Evolutionary conservation across 345 rosid species (phyloP).

Genomic region (Salix viminalis): DNA sequence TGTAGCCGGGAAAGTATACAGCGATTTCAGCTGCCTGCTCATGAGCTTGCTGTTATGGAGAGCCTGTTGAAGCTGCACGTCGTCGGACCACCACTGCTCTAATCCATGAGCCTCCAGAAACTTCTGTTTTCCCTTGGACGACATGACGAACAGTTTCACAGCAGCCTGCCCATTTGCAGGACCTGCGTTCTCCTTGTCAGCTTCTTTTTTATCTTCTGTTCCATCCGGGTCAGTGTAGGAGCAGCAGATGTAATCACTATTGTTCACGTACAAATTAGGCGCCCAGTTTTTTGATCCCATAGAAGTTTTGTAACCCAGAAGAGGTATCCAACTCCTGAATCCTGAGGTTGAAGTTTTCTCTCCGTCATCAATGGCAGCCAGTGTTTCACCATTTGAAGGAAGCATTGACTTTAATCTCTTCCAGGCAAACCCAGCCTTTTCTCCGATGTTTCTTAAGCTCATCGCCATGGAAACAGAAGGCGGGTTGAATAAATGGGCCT

Average conservation of each 20-base stretch:
- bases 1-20: slow-evolving; percentile 51
- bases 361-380: neutral
- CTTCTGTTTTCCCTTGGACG: slow-evolving; percentile 91
- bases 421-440: slow-evolving; percentile 79
- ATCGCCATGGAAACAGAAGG: slow-evolving; percentile 86
- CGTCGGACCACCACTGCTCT: slow-evolving; percentile 99
- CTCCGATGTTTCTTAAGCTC: slow-evolving; percentile 86
- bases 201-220: slow-evolving; percentile 25
- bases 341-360: slow-evolving; percentile 1
- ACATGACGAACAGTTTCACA: slow-evolving; percentile 85
- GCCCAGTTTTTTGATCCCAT: slow-evolving; percentile 72
- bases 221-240: slow-evolving; percentile 58
- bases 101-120: slow-evolving; percentile 89
- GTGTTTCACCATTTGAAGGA: slow-evolving; percentile 37
- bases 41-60: slow-evolving; percentile 71
- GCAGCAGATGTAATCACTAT: slow-evolving; percentile 89
- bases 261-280: slow-evolving; percentile 83
- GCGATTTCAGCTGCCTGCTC: slow-evolving; percentile 80
- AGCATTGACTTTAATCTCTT: slow-evolving; percentile 69
- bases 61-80: slow-evolving; percentile 65
- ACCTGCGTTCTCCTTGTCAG: slow-evolving; percentile 48
- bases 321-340: slow-evolving; percentile 21
- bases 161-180: slow-evolving; percentile 43
- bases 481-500: slow-evolving; percentile 88
- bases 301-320: slow-evolving; percentile 18